Base-by-base conservation (phyloP, 139 green algal genomes). In the Chlamydomonas sp. region DNA sequence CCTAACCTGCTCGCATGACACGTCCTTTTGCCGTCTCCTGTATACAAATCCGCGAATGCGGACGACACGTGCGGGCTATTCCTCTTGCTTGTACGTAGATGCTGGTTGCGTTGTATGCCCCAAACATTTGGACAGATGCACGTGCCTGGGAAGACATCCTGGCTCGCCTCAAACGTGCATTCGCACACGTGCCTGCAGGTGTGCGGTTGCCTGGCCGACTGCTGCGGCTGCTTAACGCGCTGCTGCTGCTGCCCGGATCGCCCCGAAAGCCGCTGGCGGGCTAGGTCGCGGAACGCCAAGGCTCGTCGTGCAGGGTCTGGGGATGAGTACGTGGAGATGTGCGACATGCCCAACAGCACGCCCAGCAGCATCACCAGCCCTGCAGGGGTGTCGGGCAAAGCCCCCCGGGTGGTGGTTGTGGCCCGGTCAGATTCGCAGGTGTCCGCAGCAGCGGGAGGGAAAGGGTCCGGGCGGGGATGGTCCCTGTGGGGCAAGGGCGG, bases 311-410 rank as follows among this genome's bases (percentile, higher is more conserved):
- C 31, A 49, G 31, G 31, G 61, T 71, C 12, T n/a, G 71, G 71
- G 12, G 82, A 86, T 20, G 82, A 86, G 59, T 86, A 86, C 61
- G 14, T 79, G 60, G 82, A 86, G 82, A 86, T 86, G 82, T n/a
- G 49, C 3, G 61, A 20, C 2, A 1, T 31, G 31, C 10, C 73
- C 64, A 17, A 20, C 62, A 63, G n/a, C 20, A 12, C 10, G 0
- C 5, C 20, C 63, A 81, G 78, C 63, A 74, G 64, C 64, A 67
- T 5, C 7, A 31, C 17, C 66, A 20, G 12, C 66, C 17, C 66
- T 12, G 12, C 66, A 49, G 31, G 31, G 31, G 31, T 49, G 31
- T 49, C 31, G 31, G 31, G 31, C 31, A 49, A 49, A 49, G 66
- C 66, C 66, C 12, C 66, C 66, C 4, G 66, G 66, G 66, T 15